Evolutionary conservation across 768 basidiomycete species (phyloP), one percentile per base, ranked within the genome.

Genomic region (Lactifluus volemus): DNA sequence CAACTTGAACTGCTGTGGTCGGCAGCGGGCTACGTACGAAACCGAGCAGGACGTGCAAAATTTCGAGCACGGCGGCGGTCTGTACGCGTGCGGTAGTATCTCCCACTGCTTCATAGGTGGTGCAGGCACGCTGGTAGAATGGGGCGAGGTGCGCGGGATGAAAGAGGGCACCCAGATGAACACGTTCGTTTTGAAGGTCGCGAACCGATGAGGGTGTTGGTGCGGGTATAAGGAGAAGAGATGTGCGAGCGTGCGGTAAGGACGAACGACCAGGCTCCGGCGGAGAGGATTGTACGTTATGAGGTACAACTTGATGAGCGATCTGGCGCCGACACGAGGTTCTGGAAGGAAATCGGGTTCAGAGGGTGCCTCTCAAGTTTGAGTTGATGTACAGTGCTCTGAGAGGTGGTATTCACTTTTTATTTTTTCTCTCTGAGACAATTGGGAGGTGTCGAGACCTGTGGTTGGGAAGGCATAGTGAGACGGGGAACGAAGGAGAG

Each of bases 1-100:
- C 79, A 42, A 96, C 92, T 72, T 97, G 93, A 66, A 85, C 81
- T 5, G 75, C 69, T 0, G 92, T 93, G 0, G 92, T 93, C 14
- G 74, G 76, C 12, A 91, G 69, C 8, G 89, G 86, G 58, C 85
- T 88, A 53, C 86, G 76, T 49, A 98, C 96, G 78, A 85, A 84
- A 0, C 93, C 85, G 7, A 92, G 67, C 6, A 86, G 72, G 41
- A 85, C 83, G 70, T 99, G 97, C 3, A 88, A 65, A 25, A 97
- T 81, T 71, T 99, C 96, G 53, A 99, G 75, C 0, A 84, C 68
- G 2, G 96, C 96, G 54, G 84, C 81, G 29, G 81, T 91, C 75
- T 99, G 96, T 6, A 96, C 89, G 63, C 84, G 76, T 5, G 84
- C 81, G 2, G 86, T 86, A 38, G 74, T 72, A 4, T 68, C 64